phyloP scores from a whole-genome alignment of 2,329 filamentous ascomycete genomes.

The Aspergillus intermedius region DNA sequence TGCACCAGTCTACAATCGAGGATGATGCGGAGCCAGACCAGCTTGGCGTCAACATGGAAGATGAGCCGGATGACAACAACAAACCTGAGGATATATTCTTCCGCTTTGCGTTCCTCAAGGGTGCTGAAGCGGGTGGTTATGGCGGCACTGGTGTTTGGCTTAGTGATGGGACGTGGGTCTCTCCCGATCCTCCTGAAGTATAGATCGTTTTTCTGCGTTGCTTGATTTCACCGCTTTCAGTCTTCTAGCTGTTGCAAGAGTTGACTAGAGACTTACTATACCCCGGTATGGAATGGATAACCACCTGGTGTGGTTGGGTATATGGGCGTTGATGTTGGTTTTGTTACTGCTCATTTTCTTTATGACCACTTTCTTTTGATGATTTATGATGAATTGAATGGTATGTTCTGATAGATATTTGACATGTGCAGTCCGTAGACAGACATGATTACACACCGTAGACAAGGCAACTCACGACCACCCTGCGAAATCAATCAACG shows the following conservation, averaged over 20 bases:
- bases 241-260: background rate
- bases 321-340: background rate
- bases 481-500: conserved; percentile 17
- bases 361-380: background rate
- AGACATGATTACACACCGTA: background rate
- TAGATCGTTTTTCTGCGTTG: conserved; percentile 9
- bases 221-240: background rate
- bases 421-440: background rate
- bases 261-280: background rate
- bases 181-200: conserved; percentile 20
- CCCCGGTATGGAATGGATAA: background rate
- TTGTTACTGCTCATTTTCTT: background rate
- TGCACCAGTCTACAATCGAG: conserved; percentile 18
- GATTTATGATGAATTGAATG: conserved; percentile 1
- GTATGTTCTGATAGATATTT: background rate
- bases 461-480: conserved; percentile 2
- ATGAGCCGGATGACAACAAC: conserved; percentile 17
- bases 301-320: background rate
- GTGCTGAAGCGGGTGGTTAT: conserved; percentile 34
- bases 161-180: conserved; percentile 30
- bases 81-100: conserved; percentile 40
- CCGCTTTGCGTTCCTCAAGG: conserved; percentile 42
- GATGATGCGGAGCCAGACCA: conserved; percentile 11
- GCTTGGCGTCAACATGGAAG: conserved; percentile 7
- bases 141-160: conserved; percentile 35